Percentiles rank a stretch among this genome's conserved stretches.
Conservation (phyloP, 2,329 filamentous ascomycete species). For the Colletotrichum sp. region DNA sequence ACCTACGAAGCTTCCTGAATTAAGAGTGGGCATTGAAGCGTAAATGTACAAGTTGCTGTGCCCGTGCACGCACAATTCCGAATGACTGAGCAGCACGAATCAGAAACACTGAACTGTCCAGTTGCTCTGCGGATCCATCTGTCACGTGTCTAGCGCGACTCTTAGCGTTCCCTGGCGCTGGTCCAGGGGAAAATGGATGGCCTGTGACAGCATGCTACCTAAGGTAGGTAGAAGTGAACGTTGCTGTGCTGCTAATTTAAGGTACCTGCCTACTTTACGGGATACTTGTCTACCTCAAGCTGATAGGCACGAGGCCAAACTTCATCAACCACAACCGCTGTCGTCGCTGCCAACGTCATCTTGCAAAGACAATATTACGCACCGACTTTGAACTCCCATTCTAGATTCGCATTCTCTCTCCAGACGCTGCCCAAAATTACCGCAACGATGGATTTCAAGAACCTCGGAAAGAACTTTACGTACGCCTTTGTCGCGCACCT, state of each 20-base stretch:
- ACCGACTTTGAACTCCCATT: not conserved
- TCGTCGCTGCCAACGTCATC: not conserved
- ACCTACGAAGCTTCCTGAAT: not conserved
- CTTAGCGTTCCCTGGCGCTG: not conserved
- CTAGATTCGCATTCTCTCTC: not conserved
- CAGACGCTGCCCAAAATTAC: not conserved
- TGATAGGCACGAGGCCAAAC: slow-evolving; percentile 13
- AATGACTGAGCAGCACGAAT: not conserved
- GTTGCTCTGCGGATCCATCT: not conserved
- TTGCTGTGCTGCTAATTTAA: slow-evolving; percentile 14
- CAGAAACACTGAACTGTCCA: not conserved
- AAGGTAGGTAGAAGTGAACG: not conserved
- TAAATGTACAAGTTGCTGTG: not conserved
- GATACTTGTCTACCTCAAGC: slow-evolving; percentile 17
- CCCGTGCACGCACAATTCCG: not conserved
- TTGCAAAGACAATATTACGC: not conserved
- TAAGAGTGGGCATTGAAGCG: not conserved
- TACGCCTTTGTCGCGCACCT: slow-evolving; percentile 39
- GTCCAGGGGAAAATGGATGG: not conserved
- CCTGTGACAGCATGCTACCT: slow-evolving; percentile 13
- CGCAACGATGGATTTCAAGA: slow-evolving; percentile 63
- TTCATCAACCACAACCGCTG: not conserved
- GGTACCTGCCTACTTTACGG: not conserved
- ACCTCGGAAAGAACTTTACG: slow-evolving; percentile 61
- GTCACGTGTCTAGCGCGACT: not conserved